Evolutionary conservation across 768 basidiomycete genomes (phyloP).

Genomic region (Paxillus rubicundulus): DNA sequence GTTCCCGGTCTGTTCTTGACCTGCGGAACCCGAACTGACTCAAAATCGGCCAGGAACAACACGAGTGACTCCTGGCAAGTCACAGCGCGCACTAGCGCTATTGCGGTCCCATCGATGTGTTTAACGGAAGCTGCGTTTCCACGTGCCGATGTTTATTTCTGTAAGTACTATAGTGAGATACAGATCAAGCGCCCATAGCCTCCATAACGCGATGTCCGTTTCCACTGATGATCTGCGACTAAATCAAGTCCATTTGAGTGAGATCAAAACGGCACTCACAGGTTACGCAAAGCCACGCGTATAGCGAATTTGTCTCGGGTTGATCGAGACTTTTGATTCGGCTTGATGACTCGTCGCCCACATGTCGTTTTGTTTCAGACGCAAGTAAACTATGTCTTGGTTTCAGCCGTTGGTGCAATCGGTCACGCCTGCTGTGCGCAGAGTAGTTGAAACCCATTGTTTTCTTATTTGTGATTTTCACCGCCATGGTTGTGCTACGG

Average conservation of each 20-base stretch:
- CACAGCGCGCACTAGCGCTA: slow-evolving; percentile 1
- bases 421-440: slow-evolving; percentile 18
- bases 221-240: slow-evolving; percentile 17
- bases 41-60: slow-evolving; percentile 26
- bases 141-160: slow-evolving; percentile 15
- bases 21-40: slow-evolving; percentile 14
- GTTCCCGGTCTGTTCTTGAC: slow-evolving; percentile 21
- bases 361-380: slow-evolving; percentile 16
- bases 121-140: slow-evolving; percentile 2
- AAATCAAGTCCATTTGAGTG: slow-evolving; percentile 11
- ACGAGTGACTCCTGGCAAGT: slow-evolving; percentile 1
- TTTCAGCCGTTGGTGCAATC: background rate
- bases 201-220: slow-evolving; percentile 8
- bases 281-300: slow-evolving; percentile 14
- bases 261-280: slow-evolving; percentile 12
- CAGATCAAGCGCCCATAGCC: slow-evolving; percentile 8
- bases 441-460: slow-evolving; percentile 13
- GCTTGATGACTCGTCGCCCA: background rate
- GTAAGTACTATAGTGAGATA: background rate
- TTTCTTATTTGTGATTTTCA: slow-evolving; percentile 8
- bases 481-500: slow-evolving; percentile 21
- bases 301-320: background rate
- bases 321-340: slow-evolving; percentile 6
- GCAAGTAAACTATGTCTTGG: background rate
- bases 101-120: slow-evolving; percentile 13